Conservation (phyloP, 1,284 basidiomycete species). For the Naganishia sp. region DNA sequence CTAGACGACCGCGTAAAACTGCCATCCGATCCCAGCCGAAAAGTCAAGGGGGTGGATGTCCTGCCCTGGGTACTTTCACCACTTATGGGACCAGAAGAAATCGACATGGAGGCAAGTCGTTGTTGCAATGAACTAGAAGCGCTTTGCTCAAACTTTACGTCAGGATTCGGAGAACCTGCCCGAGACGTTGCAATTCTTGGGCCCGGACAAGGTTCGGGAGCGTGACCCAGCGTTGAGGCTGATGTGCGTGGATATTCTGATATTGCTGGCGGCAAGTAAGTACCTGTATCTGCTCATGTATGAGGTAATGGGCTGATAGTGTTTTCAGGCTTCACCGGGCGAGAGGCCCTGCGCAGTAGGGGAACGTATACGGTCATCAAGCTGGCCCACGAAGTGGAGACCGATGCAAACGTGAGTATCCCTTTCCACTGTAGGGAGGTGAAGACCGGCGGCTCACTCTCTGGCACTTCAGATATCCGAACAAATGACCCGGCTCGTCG, state of each 20-base stretch:
- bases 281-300: slow-evolving; percentile 23
- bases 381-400: slow-evolving; percentile 76
- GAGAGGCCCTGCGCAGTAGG: slow-evolving; percentile 74
- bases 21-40: slow-evolving; percentile 47
- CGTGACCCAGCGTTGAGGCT: slow-evolving; percentile 74
- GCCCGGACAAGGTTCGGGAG: slow-evolving; percentile 81
- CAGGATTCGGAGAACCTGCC: slow-evolving; percentile 89
- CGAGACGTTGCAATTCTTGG: slow-evolving; percentile 81
- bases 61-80: slow-evolving; percentile 83
- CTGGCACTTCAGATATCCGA: slow-evolving; percentile 60
- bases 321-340: slow-evolving; percentile 67
- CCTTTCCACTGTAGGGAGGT: not conserved
- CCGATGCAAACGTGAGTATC: slow-evolving; percentile 68
- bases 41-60: slow-evolving; percentile 76
- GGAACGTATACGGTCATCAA: slow-evolving; percentile 88
- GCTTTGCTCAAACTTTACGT: slow-evolving; percentile 20
- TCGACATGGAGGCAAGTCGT: slow-evolving; percentile 74
- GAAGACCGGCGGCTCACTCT: not conserved
- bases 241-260: slow-evolving; percentile 83
- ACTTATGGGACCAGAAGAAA: slow-evolving; percentile 90
- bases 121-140: not conserved
- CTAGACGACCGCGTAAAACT: slow-evolving; percentile 50
- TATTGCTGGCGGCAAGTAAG: slow-evolving; percentile 78
- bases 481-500: slow-evolving; percentile 71
- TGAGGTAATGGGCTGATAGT: not conserved